Conservation (phyloP, 2,329 filamentous ascomycete species). For the Dothideomycetes sp. region DNA sequence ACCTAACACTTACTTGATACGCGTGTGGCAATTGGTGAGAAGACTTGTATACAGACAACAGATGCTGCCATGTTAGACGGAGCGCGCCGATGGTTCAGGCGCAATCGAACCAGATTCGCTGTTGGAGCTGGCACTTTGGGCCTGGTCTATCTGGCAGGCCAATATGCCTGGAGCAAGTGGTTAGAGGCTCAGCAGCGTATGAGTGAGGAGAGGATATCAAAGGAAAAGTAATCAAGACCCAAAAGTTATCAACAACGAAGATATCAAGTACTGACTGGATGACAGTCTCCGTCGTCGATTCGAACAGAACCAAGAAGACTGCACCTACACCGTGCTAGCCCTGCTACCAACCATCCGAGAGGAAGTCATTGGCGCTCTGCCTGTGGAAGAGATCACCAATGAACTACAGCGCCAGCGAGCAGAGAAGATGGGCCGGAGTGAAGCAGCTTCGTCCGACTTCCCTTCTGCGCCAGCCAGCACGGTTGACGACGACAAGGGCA, state of each 20-base stretch:
- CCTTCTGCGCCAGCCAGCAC: constrained; percentile 56
- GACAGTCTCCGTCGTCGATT: constrained; percentile 83
- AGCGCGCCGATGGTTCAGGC: constrained; percentile 81
- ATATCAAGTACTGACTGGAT: constrained; percentile 3
- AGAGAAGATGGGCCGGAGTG: constrained; percentile 56
- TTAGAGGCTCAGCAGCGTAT: constrained; percentile 91
- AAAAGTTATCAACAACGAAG: constrained; percentile 7
- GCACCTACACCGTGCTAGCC: constrained; percentile 94
- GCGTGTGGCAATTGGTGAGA: not conserved
- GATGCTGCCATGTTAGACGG: constrained; percentile 51
- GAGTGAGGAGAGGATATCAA: constrained; percentile 89
- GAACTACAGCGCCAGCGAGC: constrained; percentile 92
- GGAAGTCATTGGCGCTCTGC: constrained; percentile 76
- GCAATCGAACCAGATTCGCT: constrained; percentile 82
- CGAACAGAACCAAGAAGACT: constrained; percentile 98
- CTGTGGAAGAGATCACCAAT: constrained; percentile 85
- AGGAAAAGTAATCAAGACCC: constrained; percentile 74
- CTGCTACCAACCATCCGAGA: constrained; percentile 85
- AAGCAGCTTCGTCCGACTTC: constrained; percentile 47
- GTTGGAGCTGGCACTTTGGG: constrained; percentile 81
- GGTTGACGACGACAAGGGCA: constrained; percentile 74
- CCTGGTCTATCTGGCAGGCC: constrained; percentile 81
- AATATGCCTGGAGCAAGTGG: constrained; percentile 87
- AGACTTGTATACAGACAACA: not conserved
- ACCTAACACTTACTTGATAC: no score